Conservation (phyloP, 345 rosid species). For the Pelargonium nanum region DNA sequence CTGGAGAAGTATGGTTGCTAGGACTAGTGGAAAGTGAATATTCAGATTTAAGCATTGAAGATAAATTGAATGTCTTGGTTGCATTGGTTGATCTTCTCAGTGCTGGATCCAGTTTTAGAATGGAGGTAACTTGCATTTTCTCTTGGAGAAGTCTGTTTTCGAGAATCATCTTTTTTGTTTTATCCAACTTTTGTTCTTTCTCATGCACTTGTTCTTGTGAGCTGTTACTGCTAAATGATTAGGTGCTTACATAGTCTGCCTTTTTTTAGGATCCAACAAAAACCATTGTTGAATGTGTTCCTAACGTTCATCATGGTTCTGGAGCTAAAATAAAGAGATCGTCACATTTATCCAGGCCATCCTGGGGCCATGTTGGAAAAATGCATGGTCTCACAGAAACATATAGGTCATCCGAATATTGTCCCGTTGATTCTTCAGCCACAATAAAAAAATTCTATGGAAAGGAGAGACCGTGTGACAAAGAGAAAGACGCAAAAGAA, state of each 20-base stretch:
- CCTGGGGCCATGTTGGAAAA: conserved; percentile 58
- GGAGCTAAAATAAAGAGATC: conserved; percentile 88
- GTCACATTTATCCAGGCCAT: conserved; percentile 36
- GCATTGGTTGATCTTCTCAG: conserved; percentile 74
- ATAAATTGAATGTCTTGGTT: conserved; percentile 71
- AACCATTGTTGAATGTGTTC: conserved; percentile 29
- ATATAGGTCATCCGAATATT: conserved; percentile 32
- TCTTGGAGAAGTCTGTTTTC: background rate
- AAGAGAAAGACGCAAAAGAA: conserved; percentile 22
- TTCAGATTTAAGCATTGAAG: conserved; percentile 73
- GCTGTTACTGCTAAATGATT: conserved; percentile 1
- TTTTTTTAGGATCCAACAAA: conserved; percentile 41
- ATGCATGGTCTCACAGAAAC: conserved; percentile 22
- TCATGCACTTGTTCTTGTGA: background rate
- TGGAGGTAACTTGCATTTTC: conserved; percentile 46
- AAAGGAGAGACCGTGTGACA: conserved; percentile 18
- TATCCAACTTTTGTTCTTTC: too few species aligned
- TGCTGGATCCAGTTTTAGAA: conserved; percentile 65
- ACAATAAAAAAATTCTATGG: conserved; percentile 21
- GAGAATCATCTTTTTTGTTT: background rate
- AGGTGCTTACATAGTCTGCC: background rate
- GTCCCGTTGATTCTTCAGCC: conserved; percentile 62
- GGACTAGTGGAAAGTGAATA: conserved; percentile 96
- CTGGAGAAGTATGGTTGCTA: conserved; percentile 85
- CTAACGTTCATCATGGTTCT: conserved; percentile 51